Conservation (phyloP, 1,284 basidiomycete species). For the Pseudozyma sp. region DNA sequence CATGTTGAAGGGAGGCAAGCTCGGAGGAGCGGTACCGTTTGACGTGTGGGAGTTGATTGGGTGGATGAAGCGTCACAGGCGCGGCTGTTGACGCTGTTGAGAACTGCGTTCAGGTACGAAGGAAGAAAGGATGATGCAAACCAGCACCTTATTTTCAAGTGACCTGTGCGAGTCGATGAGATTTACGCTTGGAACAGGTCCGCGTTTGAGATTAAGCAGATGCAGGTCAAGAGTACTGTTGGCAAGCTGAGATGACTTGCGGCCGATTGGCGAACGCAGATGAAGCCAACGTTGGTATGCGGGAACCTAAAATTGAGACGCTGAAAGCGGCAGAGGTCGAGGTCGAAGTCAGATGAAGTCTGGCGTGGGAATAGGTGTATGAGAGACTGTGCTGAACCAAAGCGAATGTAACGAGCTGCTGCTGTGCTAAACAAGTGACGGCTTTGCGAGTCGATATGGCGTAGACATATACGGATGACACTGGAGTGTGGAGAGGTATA, state of each 20-base stretch:
- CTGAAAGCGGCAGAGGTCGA: background rate
- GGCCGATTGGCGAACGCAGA: background rate
- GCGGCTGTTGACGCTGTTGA: slow-evolving; percentile 14
- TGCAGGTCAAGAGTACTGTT: background rate
- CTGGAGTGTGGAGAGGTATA: background rate
- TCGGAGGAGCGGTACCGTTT: slow-evolving; percentile 19
- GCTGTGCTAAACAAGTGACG: background rate
- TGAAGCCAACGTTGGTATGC: background rate
- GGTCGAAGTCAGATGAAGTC: slow-evolving; percentile 12
- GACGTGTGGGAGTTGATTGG: slow-evolving; percentile 15
- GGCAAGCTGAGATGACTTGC: background rate
- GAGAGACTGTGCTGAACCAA: slow-evolving; percentile 6
- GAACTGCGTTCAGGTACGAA: slow-evolving; percentile 4
- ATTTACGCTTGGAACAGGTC: too few relatives aligned
- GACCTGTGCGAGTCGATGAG: background rate
- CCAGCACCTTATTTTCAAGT: slow-evolving; percentile 9
- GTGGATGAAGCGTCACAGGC: slow-evolving; percentile 9
- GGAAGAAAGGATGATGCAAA: slow-evolving; percentile 7
- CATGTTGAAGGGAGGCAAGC: slow-evolving; percentile 30
- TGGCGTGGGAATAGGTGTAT: slow-evolving; percentile 11
- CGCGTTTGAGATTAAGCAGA: background rate
- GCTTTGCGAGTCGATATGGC: too few relatives aligned
- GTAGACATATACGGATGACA: too few relatives aligned
- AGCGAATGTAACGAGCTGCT: slow-evolving; percentile 6
- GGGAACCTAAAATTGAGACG: background rate